Evolutionary conservation across 2,329 filamentous ascomycete species (phyloP), one percentile per base, ranked within the genome.

Genomic region (Ophiostoma piceae): DNA sequence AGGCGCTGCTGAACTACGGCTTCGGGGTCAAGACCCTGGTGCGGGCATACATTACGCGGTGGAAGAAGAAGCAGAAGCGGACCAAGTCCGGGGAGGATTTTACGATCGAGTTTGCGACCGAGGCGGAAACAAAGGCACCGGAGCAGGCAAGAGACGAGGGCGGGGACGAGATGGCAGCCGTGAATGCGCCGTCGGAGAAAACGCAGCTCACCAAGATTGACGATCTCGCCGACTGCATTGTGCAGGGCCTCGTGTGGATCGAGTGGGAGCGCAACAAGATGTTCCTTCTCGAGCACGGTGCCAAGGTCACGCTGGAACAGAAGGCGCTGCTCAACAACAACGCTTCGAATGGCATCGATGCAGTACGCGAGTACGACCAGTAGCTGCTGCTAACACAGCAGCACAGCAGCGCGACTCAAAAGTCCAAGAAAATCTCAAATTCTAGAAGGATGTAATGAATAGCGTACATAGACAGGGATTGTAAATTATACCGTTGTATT

Each of bases 201-300:
- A 32, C 70, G 14, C 29, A 8, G 32, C 75, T 74, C 71, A 11
- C 16, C 32, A 66, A 95, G 78, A 78, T 94, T 68, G 92, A 96
- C 78, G 92, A 96, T 80, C 79, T 96, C 67, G 90, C 92, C 0
- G 92, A 96, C 80, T 91, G 89, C 76, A 79, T 95, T 35, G 77
- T 95, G 69, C 92, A 96, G 77, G 92, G 88, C 1, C 82, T 92
- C 71, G 88, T 91, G 2, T 94, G 90, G 88, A 78, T 92, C 51
- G 83, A 88, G 71, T 96, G 92, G 92, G 87, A 92, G 76, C 80
- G 83, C 74, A 90, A 90, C 74, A 80, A 79, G 72, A 76, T 75
- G 35, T 73, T 73, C 14, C 74, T 82, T 1, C 70, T 77, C 3
- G 72, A 74, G 14, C 68, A 77, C 39, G 78, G 79, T 14, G 76